Percentiles rank a stretch among this genome's conserved stretches.
Evolutionary conservation across 116 monocot species (phyloP).

Genomic region (Thalassia testudinum): DNA sequence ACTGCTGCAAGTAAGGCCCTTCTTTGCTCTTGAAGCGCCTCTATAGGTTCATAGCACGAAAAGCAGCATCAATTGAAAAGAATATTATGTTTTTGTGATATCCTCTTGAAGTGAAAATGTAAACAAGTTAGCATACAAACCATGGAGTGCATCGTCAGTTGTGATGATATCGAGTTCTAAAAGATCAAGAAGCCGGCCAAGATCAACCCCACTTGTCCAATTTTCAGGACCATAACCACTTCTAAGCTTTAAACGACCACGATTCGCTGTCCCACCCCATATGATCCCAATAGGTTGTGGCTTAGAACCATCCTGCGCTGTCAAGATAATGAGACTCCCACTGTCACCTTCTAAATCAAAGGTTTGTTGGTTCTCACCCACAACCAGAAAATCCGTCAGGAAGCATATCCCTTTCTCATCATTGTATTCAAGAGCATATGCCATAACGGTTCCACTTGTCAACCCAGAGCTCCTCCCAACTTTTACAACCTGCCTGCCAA

Average conservation of each 20-base stretch:
- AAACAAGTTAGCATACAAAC: constrained; percentile 8
- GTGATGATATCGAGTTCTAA: constrained; percentile 59
- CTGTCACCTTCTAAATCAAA: constrained; percentile 58
- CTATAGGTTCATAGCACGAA: neutral
- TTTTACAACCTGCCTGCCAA: constrained; percentile 43
- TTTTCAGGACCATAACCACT: constrained; percentile 46
- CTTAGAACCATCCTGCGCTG: constrained; percentile 25
- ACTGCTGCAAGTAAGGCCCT: constrained; percentile 11
- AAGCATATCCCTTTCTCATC: constrained; percentile 60
- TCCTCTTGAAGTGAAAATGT: neutral
- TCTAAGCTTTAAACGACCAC: constrained; percentile 46
- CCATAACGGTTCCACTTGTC: constrained; percentile 35
- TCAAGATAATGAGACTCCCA: constrained; percentile 48
- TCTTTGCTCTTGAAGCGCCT: constrained; percentile 30
- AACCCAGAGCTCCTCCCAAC: constrained; percentile 49
- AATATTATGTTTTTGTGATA: neutral
- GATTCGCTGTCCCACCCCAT: constrained; percentile 52
- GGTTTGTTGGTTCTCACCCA: constrained; percentile 44
- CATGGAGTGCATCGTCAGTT: constrained; percentile 30
- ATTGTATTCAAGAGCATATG: constrained; percentile 52
- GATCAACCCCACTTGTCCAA: constrained; percentile 58
- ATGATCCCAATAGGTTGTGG: constrained; percentile 46
- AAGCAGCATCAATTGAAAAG: neutral
- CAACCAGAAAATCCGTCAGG: constrained; percentile 49
- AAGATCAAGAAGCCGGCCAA: constrained; percentile 48